Evolutionary conservation across 2,329 filamentous ascomycete species (phyloP), one percentile per base, ranked within the genome.

Genomic region (Biscogniauxia mediterranea): DNA sequence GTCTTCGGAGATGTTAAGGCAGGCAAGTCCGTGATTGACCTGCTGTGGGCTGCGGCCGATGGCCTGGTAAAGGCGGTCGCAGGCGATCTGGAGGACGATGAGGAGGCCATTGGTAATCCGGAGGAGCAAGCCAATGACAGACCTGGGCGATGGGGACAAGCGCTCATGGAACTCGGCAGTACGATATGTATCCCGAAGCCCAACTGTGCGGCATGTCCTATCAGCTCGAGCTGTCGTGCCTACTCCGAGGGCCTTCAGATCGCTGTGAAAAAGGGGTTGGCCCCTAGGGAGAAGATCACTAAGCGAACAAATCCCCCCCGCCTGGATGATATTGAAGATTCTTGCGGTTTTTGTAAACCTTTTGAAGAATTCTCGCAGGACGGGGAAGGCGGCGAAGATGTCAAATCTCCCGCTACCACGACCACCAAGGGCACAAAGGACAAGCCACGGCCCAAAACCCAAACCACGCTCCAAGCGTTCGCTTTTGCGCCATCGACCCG

Each of bases 111-210:
- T 4, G 56, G 56, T 7, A 54, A 61, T 19, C 5, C 52, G 3
- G 66, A 64, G 7, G 60, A 64, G 6, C 55, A 51, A 13, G 59
- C 70, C 15, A 86, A 81, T 58, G 79, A 83, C 57, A 72, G 81
- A 21, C 85, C 86, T 0, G 85, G 85, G 0, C 73, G 81, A 62
- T 88, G 85, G 86, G 86, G 86, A 0, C 86, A 89, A 69, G 86
- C 83, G 0, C 73, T 89, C 25, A 89, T 89, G 86, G 86, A 89
- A 68, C 76, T 89, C 3, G 86, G 86, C 2, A 87, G 85, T 64
- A 89, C 86, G 0, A 70, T 88, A 1, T 89, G 86, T 66, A 80
- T 80, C 6, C 85, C 86, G 0, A 83, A 83, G 65, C 86, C 86
- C 1, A 81, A 83, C 56, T 89, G 86, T 65, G 72, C 71, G 2